Evolutionary conservation across 1,284 basidiomycete species (phyloP), one percentile per base, ranked within the genome.

Genomic region (Trichosporon faecale): DNA sequence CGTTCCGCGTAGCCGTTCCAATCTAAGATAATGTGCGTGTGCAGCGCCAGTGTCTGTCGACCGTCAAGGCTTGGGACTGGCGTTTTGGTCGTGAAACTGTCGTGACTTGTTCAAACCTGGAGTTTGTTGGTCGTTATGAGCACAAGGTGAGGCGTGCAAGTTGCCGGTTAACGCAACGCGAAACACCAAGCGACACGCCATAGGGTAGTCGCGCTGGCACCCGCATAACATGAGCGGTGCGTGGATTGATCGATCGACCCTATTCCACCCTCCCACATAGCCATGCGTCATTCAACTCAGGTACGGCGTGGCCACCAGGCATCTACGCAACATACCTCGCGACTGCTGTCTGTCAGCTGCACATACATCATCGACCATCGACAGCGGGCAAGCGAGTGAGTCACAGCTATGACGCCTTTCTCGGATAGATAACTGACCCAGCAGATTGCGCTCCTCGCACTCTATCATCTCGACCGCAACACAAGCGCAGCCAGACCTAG

Each of bases 191-290:
- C 49, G 21, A 52, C 23, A 52, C 21, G 49, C 49, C 40, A 44
- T 52, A 52, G 49, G 49, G 49, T 52, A 52, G 49, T 52, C 57
- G 57, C 57, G 57, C 57, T 61, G 57, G 57, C 27, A 60, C 27
- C 14, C 18, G 9, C 21, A 21, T n/a, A 52, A 52, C 49, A 52
- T 52, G 49, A 23, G 64, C 27, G 44, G n/a, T 66, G 49, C 40
- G 65, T 66, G 46, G 23, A 33, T 18, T 8, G 18, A 25, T 14
- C 12, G 23, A 37, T 60, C 57, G 35, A 21, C 27, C 44, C 33
- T 63, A 46, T 63, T 29, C 35, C 37, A 29, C 12, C 64, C 66
- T 12, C 66, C 35, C 65, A 18, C 29, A 40, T 60, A 25, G 29
- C 57, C 66, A 57, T 55, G 46, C 46, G 65, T 55, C 57, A 61